phyloP scores from a whole-genome alignment of 148 eudicot species.

The Bassia scoparia region DNA sequence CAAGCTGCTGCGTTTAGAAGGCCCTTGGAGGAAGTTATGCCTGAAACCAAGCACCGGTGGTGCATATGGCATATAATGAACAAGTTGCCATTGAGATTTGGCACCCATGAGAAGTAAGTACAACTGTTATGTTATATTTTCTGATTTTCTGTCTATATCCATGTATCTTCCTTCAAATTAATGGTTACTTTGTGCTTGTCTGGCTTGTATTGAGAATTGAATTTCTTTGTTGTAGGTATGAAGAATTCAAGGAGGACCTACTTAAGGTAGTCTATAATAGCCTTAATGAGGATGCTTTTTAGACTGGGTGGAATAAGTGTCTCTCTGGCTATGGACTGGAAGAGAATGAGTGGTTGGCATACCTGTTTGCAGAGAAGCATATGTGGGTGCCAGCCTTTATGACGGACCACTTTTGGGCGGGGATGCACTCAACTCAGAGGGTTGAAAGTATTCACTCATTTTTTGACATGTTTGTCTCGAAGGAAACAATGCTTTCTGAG shows the following conservation, averaged over 20 bases:
- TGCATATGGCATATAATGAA: neutral
- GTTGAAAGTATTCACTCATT: neutral
- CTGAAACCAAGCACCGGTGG: neutral
- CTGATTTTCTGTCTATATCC: neutral
- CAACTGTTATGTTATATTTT: no score
- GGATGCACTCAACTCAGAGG: neutral
- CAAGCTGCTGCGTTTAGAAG: no score
- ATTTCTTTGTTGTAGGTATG: neutral
- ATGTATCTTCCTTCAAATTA: neutral
- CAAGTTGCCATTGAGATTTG: neutral
- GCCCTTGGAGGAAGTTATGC: neutral
- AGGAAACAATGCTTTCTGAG: neutral
- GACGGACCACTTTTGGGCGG: neutral
- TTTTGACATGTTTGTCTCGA: neutral
- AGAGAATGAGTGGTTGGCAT: neutral
- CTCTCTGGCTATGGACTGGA: neutral
- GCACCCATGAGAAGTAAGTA: neutral
- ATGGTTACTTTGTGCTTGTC: no score
- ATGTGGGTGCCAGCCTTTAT: neutral
- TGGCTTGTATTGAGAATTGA: no score
- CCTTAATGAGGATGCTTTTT: neutral
- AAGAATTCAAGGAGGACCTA: neutral
- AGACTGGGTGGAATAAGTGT: rapidly evolving
- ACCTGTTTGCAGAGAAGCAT: neutral
- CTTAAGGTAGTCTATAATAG: rapidly evolving